Percentiles rank a stretch among this genome's conserved stretches.
Evolutionary conservation across 1,139 yeast genomes (phyloP).

Genomic region (Hyphopichia fennica): DNA sequence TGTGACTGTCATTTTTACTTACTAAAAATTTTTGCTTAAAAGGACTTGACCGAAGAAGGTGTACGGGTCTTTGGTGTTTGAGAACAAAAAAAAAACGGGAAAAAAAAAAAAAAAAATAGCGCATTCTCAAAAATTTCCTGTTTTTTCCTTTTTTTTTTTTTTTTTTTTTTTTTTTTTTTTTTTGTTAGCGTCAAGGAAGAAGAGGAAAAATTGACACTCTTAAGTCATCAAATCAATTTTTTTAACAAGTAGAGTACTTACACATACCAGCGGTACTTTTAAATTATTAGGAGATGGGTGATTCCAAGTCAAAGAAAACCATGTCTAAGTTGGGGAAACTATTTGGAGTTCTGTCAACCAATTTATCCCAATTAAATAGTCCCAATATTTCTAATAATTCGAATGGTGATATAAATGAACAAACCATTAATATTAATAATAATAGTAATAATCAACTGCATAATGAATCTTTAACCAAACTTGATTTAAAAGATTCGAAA

Average conservation of each 20-base stretch:
- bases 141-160: no score
- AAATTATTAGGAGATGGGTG: conserved; percentile 19
- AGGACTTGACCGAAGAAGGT: no score
- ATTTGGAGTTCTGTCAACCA: conserved; percentile 32
- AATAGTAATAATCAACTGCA: background rate
- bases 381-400: background rate
- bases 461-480: no score
- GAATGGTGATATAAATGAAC: background rate
- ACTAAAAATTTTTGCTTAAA: no score
- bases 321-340: conserved; percentile 33
- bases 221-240: background rate
- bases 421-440: background rate
- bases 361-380: conserved; percentile 15
- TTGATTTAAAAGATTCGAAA: no score
- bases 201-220: background rate
- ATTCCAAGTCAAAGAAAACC: conserved; percentile 29
- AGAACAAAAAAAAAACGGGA: no score
- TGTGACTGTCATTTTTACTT: no score
- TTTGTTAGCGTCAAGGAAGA: background rate
- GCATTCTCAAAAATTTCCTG: no score
- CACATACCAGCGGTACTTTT: background rate
- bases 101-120: no score
- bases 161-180: background rate
- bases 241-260: background rate
- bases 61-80: no score